Base-by-base conservation (phyloP, 2,329 filamentous ascomycete genomes). In the Penicillium brasilianum region DNA sequence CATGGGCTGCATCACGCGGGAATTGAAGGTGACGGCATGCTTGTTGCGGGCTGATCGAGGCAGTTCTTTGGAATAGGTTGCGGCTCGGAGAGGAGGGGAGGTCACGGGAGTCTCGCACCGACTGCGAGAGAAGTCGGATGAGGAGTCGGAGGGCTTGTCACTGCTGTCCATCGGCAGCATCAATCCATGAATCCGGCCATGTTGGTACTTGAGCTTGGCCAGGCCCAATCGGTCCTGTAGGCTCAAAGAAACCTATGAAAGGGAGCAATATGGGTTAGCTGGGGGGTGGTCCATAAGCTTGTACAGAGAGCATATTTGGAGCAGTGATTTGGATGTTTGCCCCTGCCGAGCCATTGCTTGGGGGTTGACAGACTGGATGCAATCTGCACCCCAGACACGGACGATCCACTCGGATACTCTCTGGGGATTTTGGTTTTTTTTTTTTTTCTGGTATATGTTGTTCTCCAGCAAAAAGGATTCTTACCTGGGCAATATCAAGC, bases 151-250 rank as follows among this genome's bases (percentile, higher is more conserved):
- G 63, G 92, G 83, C 65, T 90, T 86, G 72, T 96, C 92, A 72
- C 88, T 89, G 90, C 69, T 88, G 85, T 79, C 90, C 87, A 74
- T 94, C 87, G 74, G 93, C 87, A 74, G 94, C 84, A 91, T 75
- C 53, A 73, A 61, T 16, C 96, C 85, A 77, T 95, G 91, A 79
- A 97, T 90, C 89, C 93, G 96, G 76, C 93, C 93, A 81, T 96
- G 90, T 80, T 96, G 93, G 69, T 95, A 93, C 82, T 98, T 98
- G 85, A 97, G 95, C 78, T 96, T 95, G 75, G 95, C 95, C 66
- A 98, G 87, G 61, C 95, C 94, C 62, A 99, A 88, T 66, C 94
- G 92, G 82, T 96, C 93, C 81, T 98, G 93, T 58, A 99, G 84
- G 73, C 90, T 91, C 76, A 94, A 86, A 71, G 93, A 95, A 82